Evolutionary conservation across 495 filamentous ascomycete species (phyloP), one percentile per base, ranked within the genome.

Genomic region (Cercophora samala): DNA sequence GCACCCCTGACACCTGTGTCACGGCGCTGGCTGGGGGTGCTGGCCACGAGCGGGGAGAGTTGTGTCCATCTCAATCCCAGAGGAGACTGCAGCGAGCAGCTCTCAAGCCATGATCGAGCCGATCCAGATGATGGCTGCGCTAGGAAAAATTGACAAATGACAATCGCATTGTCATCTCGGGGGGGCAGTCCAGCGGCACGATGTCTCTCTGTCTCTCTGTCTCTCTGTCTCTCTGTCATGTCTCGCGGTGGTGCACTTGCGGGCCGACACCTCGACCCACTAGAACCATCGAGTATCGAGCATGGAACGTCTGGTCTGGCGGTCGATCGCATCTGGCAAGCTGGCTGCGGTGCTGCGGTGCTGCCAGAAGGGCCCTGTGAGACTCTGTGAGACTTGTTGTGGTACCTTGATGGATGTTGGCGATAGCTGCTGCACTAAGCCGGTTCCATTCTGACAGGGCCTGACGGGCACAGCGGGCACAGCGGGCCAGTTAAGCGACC

Each of bases 401-500:
- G 37, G 37, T 18, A 46, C 37, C 37, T 46, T 46, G 37, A 46
- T 46, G 37, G 37, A 46, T 46, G 37, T 13, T 46, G 37, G 37
- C 37, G 37, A 18, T 9, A 46, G 37, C 37, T 11, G 37, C 13
- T 46, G 37, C 37, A 46, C 37, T 46, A 46, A 46, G 37, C 37
- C 13, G 53, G 22, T 23, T 56, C 53, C 53, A 56, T 56, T 56
- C n/a, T 56, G 60, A 62, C 60, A 62, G 60, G 22, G 22, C 58
- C 22, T 23, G 58, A 18, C 19, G n/a, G 22, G 19, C 37, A 18
- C 37, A 46, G 26, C 23, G 24, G 24, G 22, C 58, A 18, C 58
- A 29, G 60, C 60, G 60, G 60, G 60, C 60, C 60, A 37, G 60
- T 62, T 62, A 62, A 62, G 60, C 60, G 60, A 62, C 60, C 60